Evolutionary conservation across 148 eudicot genomes (phyloP).

Genomic region (Simmondsia chinensis): DNA sequence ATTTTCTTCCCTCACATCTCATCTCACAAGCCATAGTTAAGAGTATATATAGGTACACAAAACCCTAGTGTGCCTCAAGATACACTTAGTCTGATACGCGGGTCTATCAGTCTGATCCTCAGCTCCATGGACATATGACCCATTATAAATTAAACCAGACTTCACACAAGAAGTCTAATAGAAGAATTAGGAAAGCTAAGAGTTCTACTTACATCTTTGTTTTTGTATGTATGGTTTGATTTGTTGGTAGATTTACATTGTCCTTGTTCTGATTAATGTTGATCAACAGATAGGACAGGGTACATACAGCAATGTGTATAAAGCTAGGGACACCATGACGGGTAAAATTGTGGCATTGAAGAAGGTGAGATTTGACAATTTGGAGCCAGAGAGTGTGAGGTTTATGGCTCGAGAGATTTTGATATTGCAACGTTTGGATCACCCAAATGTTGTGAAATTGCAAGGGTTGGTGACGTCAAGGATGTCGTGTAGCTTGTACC

Average conservation of each 20-base stretch:
- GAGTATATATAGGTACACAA: too few species aligned
- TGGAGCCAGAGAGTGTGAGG: constrained; percentile 85
- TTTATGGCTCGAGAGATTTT: constrained; percentile 88
- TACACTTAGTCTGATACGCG: too few species aligned
- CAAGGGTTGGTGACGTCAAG: constrained; percentile 80
- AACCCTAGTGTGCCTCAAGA: too few species aligned
- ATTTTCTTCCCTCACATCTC: too few species aligned
- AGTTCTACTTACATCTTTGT: too few species aligned
- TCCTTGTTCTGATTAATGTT: constrained; percentile 1
- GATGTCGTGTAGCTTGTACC: constrained; percentile 82
- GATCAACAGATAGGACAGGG: constrained; percentile 77
- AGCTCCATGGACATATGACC: too few species aligned
- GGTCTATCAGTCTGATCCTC: too few species aligned
- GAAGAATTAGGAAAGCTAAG: too few species aligned
- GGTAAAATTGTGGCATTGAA: constrained; percentile 77
- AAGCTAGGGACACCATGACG: constrained; percentile 63
- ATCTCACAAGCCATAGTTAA: too few species aligned
- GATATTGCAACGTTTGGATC: constrained; percentile 67
- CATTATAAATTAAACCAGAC: too few species aligned
- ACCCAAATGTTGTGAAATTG: constrained; percentile 66
- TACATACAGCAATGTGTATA: constrained; percentile 87
- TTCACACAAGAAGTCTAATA: too few species aligned
- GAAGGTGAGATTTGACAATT: constrained; percentile 81
- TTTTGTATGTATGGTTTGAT: background rate
- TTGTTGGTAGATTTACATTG: background rate